These are phyloP conservation scores for Cladosporium sp. DNA, from an alignment of 2,329 filamentous ascomycete genomes.

Conservation along the genomic window DNA sequence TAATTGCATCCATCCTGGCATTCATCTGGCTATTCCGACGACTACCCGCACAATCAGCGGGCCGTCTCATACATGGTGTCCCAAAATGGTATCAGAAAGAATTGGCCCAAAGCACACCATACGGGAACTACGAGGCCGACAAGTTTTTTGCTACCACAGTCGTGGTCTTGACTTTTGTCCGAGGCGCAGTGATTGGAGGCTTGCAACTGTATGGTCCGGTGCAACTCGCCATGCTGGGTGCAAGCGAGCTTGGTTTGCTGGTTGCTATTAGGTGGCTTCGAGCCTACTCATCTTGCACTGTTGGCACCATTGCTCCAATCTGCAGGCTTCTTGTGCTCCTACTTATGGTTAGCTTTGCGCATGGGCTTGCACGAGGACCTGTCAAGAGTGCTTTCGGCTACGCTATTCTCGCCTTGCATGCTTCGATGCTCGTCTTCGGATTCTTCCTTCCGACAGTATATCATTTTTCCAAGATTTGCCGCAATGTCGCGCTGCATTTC, in stretches of 20 bases:
- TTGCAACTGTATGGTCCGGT: constrained; percentile 1
- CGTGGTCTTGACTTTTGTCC: constrained; percentile 2
- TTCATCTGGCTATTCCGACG: constrained; percentile 9
- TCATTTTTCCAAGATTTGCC: background rate
- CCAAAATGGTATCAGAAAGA: constrained; percentile 8
- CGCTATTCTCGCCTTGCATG: background rate
- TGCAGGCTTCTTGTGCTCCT: background rate
- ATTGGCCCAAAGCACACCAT: background rate
- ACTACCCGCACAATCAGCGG: background rate
- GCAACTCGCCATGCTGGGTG: background rate
- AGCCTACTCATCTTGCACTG: background rate
- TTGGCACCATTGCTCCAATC: background rate
- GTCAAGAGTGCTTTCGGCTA: background rate
- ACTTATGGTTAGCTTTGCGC: constrained; percentile 2
- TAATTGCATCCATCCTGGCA: background rate
- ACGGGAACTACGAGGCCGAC: background rate
- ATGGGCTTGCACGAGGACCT: background rate
- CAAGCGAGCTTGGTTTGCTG: background rate
- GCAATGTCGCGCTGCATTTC: background rate
- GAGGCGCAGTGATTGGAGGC: constrained; percentile 3
- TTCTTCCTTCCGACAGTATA: constrained; percentile 1
- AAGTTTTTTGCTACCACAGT: background rate
- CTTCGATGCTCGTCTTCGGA: background rate
- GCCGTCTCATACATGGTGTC: background rate
- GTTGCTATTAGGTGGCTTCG: constrained; percentile 3